Percentiles rank a stretch among this genome's conserved stretches.
Conservation (phyloP, 331 rosid species). For the Cydonia oblonga region DNA sequence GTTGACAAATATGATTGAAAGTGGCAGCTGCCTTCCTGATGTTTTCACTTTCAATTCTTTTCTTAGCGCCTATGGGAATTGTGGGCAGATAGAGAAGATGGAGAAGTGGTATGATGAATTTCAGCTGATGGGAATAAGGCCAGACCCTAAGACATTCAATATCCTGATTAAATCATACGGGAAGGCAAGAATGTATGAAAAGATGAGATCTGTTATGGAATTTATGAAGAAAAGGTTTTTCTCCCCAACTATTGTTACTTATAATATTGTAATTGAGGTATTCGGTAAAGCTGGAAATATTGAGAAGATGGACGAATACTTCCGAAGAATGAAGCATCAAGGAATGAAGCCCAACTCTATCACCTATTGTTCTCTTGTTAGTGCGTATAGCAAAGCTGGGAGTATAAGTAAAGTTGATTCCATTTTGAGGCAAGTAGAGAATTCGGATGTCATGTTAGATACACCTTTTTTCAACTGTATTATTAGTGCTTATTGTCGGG, state of each 20-base stretch:
- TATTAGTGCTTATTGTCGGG: constrained; percentile 61
- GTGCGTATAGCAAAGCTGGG: constrained; percentile 61
- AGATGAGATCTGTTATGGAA: constrained; percentile 54
- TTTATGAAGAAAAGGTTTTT: constrained; percentile 68
- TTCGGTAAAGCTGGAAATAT: constrained; percentile 70
- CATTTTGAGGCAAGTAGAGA: constrained; percentile 60
- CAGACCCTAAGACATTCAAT: constrained; percentile 74
- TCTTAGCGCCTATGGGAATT: constrained; percentile 55
- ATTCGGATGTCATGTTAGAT: constrained; percentile 67
- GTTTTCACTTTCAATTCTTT: constrained; percentile 69
- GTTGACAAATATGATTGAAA: constrained; percentile 69
- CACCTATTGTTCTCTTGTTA: constrained; percentile 73
- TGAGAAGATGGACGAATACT: constrained; percentile 51
- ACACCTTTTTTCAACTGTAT: constrained; percentile 71
- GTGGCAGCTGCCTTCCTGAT: constrained; percentile 57
- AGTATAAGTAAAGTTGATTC: constrained; percentile 50
- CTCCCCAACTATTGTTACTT: constrained; percentile 57
- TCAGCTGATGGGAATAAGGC: constrained; percentile 60
- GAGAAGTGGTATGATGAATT: constrained; percentile 91
- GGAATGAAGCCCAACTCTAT: constrained; percentile 80
- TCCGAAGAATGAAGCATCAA: constrained; percentile 58
- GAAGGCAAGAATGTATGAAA: constrained; percentile 54
- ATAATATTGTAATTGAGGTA: constrained; percentile 65
- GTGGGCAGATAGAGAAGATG: constrained; percentile 61
- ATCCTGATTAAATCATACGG: constrained; percentile 75